phyloP scores from a whole-genome alignment of 441 rosid species.

The California macrophylla region DNA sequence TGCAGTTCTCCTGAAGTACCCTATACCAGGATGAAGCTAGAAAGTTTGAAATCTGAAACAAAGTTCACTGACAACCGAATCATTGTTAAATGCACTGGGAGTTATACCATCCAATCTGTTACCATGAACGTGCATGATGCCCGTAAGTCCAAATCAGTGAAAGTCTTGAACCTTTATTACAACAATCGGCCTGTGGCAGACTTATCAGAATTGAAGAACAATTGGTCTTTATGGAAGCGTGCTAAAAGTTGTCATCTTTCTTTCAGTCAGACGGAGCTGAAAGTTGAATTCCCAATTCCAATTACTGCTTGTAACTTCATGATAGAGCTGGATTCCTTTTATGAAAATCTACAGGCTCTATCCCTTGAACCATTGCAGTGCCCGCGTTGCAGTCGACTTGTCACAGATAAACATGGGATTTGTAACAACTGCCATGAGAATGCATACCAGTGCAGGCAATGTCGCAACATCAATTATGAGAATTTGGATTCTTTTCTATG shows the following conservation, averaged over 20 bases:
- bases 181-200: constrained; percentile 98
- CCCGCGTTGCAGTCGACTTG: constrained; percentile 99
- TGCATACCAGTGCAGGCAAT: constrained; percentile 99
- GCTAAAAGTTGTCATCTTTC: constrained; percentile 99
- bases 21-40: constrained; percentile 96
- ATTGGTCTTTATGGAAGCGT: constrained; percentile 98
- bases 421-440: constrained; percentile 99
- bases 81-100: constrained; percentile 97
- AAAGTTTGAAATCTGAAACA: constrained; percentile 96
- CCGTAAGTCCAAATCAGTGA: constrained; percentile 96
- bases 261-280: constrained; percentile 95
- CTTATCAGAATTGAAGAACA: constrained; percentile 96
- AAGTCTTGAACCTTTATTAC: constrained; percentile 92
- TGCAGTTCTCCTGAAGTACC: constrained; percentile 99
- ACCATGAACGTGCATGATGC: constrained; percentile 99
- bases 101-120: constrained; percentile 96
- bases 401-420: constrained; percentile 97
- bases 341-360: constrained; percentile 99
- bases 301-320: constrained; percentile 99
- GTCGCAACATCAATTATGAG: constrained; percentile 98
- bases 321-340: constrained; percentile 99
- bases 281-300: constrained; percentile 99
- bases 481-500: constrained; percentile 98
- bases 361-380: constrained; percentile 99
- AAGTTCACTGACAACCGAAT: constrained; percentile 98